Base-by-base conservation (phyloP, 140 eudicot species). In the Artemisia princeps region DNA sequence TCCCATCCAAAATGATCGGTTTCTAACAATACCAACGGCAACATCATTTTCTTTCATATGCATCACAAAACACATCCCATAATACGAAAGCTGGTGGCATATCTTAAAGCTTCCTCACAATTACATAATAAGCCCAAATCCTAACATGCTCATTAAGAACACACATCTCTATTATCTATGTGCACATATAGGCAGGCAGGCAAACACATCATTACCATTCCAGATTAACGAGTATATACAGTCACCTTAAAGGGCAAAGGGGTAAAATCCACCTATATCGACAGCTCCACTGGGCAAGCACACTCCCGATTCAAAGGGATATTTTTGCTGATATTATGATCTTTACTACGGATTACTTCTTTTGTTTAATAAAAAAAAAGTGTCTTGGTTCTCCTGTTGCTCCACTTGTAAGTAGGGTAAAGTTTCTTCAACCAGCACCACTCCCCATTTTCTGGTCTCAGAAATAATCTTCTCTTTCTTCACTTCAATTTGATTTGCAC, bases 221-320 rank as follows among this genome's bases (percentile, higher is more conserved):
- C n/a, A 20, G 59, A 63, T 60, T 23, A 40, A 49, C 3, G 24
- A 74, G 73, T 67, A 68, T 75, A 75, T 61, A 75, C 60, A 26
- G 20, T 60, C 69, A 52, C 69, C 74, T 65, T 74, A 67, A 74
- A 66, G 28, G 60, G 64, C 23, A 56, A 68, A 69, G 46, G 26
- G 62, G 58, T 72, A 44, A 26, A 72, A 55, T 73, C 72, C 67
- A 49, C 65, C 60, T 50, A 64, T 73, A 55, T 65, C 71, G 54
- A 75, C 75, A 75, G 74, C 79, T 75, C 74, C 70, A 62, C 57
- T 9, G 61, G 28, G 52, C 70, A 73, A 65, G 59, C 79, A 67
- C 40, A 3, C 63, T 74, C 75, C 79, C 66, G 55, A 24, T 61
- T 61, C 70, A 53, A 60, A 68, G 64, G 79, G 70, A 26, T 63